Evolutionary conservation across 1,284 basidiomycete genomes (phyloP), one percentile per base, ranked within the genome.

Genomic region (Ustilago tritici): DNA sequence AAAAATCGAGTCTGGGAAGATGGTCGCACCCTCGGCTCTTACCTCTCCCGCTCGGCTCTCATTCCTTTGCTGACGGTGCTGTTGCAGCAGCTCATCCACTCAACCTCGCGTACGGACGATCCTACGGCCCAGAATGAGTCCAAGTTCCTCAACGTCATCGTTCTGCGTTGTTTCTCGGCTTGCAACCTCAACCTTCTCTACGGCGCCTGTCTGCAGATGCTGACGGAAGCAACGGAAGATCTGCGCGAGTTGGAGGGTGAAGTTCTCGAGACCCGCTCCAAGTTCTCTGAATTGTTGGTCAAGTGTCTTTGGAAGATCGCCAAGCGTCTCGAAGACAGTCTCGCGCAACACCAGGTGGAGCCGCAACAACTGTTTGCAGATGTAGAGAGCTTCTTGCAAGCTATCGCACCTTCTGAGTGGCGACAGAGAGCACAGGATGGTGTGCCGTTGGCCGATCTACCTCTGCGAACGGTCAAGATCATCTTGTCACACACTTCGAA

Each of bases 301-400:
- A 99, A 99, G 89, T 99, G 97, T 87, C 91, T 99, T 38, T 99
- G 97, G 97, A 99, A 99, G 88, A 89, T 98, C 61, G 95, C 95
- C 10, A 91, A 96, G 78, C 95, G 94, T 77, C 93, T 98, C 54
- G 95, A 95, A 15, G 92, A 95, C 79, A 94, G 96, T 85, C 89
- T 99, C 53, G 90, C 91, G 74, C 93, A 94, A 62, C 89, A 91
- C 7, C 89, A 91, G 34, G 89, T 99, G 52, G 92, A 94, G 84
- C 92, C 95, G 19, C 92, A 94, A 17, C 93, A 94, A 77, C 88
- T 99, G 23, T 92, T 99, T 84, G 92, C 92, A n/a, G 93, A 95
- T 10, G 92, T 99, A 68, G 97, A 99, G 86, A 91, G 94, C 75
- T 98, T 99, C 87, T 86, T 99, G 57, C 93, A 95, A 84, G 93